Conservation (phyloP, 202 grass and related monocot species). For the Panicum virgatum region DNA sequence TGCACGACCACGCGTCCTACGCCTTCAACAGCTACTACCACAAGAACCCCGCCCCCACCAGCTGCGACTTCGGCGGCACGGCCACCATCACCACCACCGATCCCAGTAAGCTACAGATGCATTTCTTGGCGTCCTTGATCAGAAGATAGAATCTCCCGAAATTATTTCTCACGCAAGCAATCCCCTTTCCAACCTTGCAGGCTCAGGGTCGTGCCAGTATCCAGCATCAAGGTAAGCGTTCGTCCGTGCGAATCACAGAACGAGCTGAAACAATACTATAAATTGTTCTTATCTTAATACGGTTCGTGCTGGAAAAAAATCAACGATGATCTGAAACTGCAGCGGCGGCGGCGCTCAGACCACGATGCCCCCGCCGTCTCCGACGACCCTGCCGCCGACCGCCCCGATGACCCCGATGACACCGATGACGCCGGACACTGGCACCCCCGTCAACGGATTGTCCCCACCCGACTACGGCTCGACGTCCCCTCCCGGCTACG, state of each 20-base stretch:
- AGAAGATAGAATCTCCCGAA: neutral
- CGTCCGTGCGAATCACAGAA: neutral
- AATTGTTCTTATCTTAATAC: neutral
- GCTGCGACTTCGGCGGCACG: constrained; percentile 92
- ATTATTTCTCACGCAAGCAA: neutral
- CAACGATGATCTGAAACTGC: neutral
- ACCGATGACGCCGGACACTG: constrained; percentile 16
- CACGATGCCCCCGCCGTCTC: constrained; percentile 45
- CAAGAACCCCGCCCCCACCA: constrained; percentile 73
- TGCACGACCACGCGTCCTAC: constrained; percentile 86
- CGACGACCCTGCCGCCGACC: constrained; percentile 27
- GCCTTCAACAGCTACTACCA: constrained; percentile 99
- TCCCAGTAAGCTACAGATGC: constrained; percentile 63
- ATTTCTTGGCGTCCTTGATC: neutral
- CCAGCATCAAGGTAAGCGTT: constrained; percentile 47
- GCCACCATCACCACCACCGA: constrained; percentile 66
- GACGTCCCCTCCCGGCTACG: constrained; percentile 35
- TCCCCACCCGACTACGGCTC: constrained; percentile 49
- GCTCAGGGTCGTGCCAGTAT: constrained; percentile 58
- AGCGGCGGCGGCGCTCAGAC: constrained; percentile 46
- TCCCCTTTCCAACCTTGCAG: neutral
- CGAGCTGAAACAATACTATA: neutral
- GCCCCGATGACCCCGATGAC: constrained; percentile 9
- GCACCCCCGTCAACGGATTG: constrained; percentile 33
- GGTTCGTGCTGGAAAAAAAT: neutral